Evolutionary conservation across 176 grass and related monocot genomes (phyloP).

Genomic region (Cenchrus fungigraminus): DNA sequence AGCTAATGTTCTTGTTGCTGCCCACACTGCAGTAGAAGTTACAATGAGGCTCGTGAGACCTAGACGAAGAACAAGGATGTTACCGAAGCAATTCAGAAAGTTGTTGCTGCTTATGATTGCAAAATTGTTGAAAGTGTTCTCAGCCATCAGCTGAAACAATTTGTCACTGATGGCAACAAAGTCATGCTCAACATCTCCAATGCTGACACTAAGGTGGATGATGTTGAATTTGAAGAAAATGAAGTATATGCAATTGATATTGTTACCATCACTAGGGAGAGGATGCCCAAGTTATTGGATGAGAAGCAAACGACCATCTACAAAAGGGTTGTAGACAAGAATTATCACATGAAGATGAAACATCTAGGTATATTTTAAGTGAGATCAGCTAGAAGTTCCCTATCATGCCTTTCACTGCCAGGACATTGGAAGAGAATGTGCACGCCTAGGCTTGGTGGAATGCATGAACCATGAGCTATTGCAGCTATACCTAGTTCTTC

Average conservation of each 20-base stretch:
- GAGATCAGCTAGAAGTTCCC: slow-evolving; percentile 99
- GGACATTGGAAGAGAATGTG: slow-evolving; percentile 99
- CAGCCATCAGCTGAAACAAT: slow-evolving; percentile 98
- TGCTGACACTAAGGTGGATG: slow-evolving; percentile 95
- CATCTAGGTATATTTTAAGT: slow-evolving; percentile 97
- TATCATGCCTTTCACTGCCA: slow-evolving; percentile 96
- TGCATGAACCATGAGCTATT: slow-evolving; percentile 98
- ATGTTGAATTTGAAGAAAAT: slow-evolving; percentile 99
- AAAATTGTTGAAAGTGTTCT: slow-evolving; percentile 98
- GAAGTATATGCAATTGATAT: slow-evolving; percentile 99
- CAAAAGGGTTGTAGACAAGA: slow-evolving; percentile 97
- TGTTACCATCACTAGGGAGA: slow-evolving; percentile 91
- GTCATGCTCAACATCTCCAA: slow-evolving; percentile 78
- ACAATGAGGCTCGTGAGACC: slow-evolving; percentile 91
- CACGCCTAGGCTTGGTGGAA: slow-evolving; percentile 88
- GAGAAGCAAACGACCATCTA: slow-evolving; percentile 99
- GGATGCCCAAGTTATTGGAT: slow-evolving; percentile 94
- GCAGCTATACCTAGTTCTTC: slow-evolving; percentile 96
- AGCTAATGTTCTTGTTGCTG: slow-evolving; percentile 89
- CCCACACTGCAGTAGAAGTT: slow-evolving; percentile 92
- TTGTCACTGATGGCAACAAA: slow-evolving; percentile 98
- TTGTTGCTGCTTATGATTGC: slow-evolving; percentile 91
- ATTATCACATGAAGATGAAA: slow-evolving; percentile 99
- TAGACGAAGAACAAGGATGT: slow-evolving; percentile 95
- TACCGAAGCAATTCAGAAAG: slow-evolving; percentile 96